phyloP scores from a whole-genome alignment of 768 basidiomycete species.

The Boletus sensibilis region DNA sequence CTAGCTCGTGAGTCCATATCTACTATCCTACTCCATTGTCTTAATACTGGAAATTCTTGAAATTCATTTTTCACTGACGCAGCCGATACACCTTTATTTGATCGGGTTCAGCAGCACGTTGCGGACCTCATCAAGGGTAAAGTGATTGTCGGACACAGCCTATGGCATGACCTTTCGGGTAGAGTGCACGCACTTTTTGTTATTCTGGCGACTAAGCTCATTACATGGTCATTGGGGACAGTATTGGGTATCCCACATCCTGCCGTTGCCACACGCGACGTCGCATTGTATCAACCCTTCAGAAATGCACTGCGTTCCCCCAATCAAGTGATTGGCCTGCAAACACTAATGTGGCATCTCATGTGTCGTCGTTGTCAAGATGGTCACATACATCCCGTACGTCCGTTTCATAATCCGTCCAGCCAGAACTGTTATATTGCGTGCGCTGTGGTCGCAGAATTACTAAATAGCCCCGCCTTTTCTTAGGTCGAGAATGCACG shows the following conservation, averaged over 20 bases:
- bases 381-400: conserved; percentile 67
- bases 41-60: background rate
- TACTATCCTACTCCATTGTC: background rate
- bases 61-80: conserved; percentile 1
- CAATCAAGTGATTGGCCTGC: conserved; percentile 68
- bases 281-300: conserved; percentile 79
- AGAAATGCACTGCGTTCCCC: conserved; percentile 65
- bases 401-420: conserved; percentile 27
- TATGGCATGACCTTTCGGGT: conserved; percentile 85
- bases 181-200: conserved; percentile 15
- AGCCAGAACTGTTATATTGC: background rate
- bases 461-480: conserved; percentile 13
- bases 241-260: conserved; percentile 81
- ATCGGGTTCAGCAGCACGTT: conserved; percentile 62
- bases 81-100: conserved; percentile 51
- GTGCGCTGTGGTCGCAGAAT: background rate
- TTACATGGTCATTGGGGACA: conserved; percentile 29
- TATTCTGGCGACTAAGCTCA: conserved; percentile 7
- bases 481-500: conserved; percentile 75
- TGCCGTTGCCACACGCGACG: conserved; percentile 75
- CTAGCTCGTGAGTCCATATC: conserved; percentile 34
- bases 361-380: conserved; percentile 79
- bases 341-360: conserved; percentile 78
- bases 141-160: conserved; percentile 69
- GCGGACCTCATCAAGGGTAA: conserved; percentile 68